Evolutionary conservation across 768 basidiomycete genomes (phyloP).

Genomic region (Lentinula lateritia): DNA sequence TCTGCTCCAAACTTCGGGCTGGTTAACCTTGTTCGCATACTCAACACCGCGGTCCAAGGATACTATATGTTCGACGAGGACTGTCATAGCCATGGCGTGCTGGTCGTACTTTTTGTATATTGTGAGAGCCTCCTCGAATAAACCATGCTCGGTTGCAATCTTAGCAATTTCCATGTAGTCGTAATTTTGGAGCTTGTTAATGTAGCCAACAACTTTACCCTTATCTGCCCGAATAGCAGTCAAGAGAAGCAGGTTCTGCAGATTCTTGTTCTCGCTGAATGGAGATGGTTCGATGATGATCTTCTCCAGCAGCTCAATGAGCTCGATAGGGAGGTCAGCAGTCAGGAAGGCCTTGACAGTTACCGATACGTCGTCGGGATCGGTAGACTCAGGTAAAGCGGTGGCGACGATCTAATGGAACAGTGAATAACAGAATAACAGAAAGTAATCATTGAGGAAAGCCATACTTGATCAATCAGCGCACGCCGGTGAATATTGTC

Average conservation of each 20-base stretch:
- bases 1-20: conserved; percentile 94
- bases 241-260: conserved; percentile 91
- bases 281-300: conserved; percentile 96
- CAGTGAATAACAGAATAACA: conserved; percentile 3
- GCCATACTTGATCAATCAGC: conserved; percentile 82
- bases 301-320: conserved; percentile 97
- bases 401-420: conserved; percentile 76
- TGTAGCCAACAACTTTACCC: conserved; percentile 96
- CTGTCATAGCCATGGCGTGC: conserved; percentile 93
- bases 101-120: conserved; percentile 98
- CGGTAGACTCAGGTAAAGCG: conserved; percentile 93
- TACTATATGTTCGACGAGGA: conserved; percentile 97
- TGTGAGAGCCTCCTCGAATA: conserved; percentile 94
- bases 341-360: conserved; percentile 99
- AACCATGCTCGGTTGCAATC: conserved; percentile 93
- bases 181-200: conserved; percentile 95
- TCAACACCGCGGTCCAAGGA: conserved; percentile 95
- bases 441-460: neutral
- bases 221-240: conserved; percentile 98
- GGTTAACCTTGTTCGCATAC: conserved; percentile 94
- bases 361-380: conserved; percentile 96
- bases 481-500: conserved; percentile 92
- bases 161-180: conserved; percentile 92
- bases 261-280: conserved; percentile 95
- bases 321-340: conserved; percentile 93